Base-by-base conservation (phyloP, 768 basidiomycete genomes). In the Phylloporus arenicola region DNA sequence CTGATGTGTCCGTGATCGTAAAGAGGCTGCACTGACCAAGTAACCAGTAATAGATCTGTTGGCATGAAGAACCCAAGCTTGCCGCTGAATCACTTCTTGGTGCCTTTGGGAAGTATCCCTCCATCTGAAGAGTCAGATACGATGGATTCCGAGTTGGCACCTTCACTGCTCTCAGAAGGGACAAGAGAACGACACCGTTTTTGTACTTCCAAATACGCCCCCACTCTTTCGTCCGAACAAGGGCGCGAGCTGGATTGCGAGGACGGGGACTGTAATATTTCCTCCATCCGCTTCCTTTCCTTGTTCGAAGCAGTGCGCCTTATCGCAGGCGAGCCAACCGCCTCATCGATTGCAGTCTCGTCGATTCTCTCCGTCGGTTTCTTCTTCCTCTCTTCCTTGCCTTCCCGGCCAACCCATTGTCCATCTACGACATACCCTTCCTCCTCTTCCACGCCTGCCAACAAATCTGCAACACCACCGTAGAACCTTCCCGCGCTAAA, bases 401-500 rank as follows among this genome's bases (percentile, higher is more conserved):
- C 58, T 31, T 45, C 40, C 53, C 35, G 39, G 6, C 57, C 64
- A 42, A 58, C 48, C 62, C 65, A 62, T 27, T 44, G 43, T 11
- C 64, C 55, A 20, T 62, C 55, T 25, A 60, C 51, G 25, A 60
- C 50, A 20, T 58, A 58, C 10, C 63, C 64, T 52, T 75, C 74
- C 1, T 80, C 81, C 60, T 92, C 90, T 24, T 89, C 90, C 45
- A 84, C 82, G 9, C 78, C 75, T 3, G 90, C 88, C 24, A 92
- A 70, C 70, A 86, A 78, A 63, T 92, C 87, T 7, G 77, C 86
- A 39, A 92, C 79, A 35, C 87, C 84, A 6, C 91, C 79, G 63
- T 95, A 97, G 67, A 97, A 97, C 9, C 87, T 90, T 19, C 86
- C 88, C 3, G 92, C 92, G 50, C 86, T 85, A 74, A 96, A 98